A percentile compares a stretch with the other conserved stretches of the same genome.
Conservation (phyloP, 345 rosid species). For the Trapa bicornis region DNA sequence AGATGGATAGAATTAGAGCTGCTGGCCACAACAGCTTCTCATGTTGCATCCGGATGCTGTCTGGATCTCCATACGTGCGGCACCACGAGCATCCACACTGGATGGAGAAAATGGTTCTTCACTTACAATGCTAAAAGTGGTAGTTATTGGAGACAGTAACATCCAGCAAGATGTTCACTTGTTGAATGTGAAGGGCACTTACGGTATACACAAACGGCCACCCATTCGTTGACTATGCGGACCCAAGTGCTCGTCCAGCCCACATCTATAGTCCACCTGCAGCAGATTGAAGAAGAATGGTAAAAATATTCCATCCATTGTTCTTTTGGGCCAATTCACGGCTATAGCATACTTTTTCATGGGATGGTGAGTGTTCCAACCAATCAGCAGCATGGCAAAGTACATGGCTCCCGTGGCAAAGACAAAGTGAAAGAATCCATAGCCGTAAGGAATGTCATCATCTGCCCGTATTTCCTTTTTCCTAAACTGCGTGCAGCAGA, state of each 20-base stretch:
- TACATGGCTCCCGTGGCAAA: slow-evolving; percentile 98
- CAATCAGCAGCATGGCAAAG: slow-evolving; percentile 80
- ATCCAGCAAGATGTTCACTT: background rate
- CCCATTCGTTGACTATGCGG: slow-evolving; percentile 81
- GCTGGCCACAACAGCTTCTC: background rate
- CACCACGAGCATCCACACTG: slow-evolving; percentile 93
- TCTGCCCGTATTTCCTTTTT: slow-evolving; percentile 36
- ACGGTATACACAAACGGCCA: slow-evolving; percentile 85
- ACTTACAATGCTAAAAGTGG: background rate
- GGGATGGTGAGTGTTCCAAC: slow-evolving; percentile 86
- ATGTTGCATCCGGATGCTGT: slow-evolving; percentile 25
- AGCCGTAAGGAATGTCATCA: slow-evolving; percentile 76
- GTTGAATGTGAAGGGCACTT: slow-evolving; percentile 16
- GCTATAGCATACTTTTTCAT: slow-evolving; percentile 46
- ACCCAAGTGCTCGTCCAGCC: slow-evolving; percentile 99
- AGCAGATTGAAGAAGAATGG: slow-evolving; percentile 1
- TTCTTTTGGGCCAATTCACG: background rate
- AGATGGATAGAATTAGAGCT: background rate
- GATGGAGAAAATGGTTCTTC: slow-evolving; percentile 2
- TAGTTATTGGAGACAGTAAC: too few species aligned
- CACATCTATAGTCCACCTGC: slow-evolving; percentile 96
- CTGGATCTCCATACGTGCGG: slow-evolving; percentile 48
- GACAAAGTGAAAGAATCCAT: slow-evolving; percentile 95
- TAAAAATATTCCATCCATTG: background rate
- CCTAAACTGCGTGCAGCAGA: slow-evolving; percentile 42